Conservation (phyloP, 495 filamentous ascomycete genomes). For the Friedmanniomyces endolithicus region DNA sequence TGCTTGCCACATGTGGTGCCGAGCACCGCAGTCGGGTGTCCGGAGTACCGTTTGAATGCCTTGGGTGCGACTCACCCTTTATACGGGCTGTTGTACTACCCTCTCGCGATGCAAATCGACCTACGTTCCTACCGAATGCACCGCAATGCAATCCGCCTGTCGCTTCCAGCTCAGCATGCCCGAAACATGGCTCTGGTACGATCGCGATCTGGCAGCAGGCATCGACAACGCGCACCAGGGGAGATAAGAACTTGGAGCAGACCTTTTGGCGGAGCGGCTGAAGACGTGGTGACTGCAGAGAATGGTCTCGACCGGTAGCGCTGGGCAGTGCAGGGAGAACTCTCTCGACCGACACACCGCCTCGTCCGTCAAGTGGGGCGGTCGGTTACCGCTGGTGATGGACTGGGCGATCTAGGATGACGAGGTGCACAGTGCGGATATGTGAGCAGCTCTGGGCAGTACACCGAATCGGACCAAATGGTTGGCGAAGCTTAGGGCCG, state of each 20-base stretch:
- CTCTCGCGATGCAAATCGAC: no score
- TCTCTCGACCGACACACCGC: slow-evolving; percentile 1
- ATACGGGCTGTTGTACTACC: neutral
- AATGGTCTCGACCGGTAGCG: neutral
- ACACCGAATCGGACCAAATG: no score
- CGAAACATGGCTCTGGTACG: neutral
- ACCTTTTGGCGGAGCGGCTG: neutral
- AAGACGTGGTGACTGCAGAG: neutral
- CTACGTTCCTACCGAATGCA: no score
- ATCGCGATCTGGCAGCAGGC: neutral
- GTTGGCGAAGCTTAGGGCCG: no score
- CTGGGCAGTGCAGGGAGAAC: neutral
- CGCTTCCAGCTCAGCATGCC: neutral
- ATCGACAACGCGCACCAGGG: neutral
- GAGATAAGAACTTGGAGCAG: neutral
- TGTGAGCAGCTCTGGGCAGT: no score
- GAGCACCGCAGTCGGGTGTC: no score
- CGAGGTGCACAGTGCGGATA: neutral
- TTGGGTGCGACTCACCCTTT: no score
- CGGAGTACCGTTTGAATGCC: no score
- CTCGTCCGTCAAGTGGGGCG: neutral
- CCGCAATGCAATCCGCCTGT: no score
- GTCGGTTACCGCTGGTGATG: neutral
- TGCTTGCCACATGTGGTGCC: no score
- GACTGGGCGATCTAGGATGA: neutral